A percentile compares a stretch with the other conserved stretches of the same genome.
Evolutionary conservation across 2,329 filamentous ascomycete genomes (phyloP).

Genomic region (Ustulina deusta): DNA sequence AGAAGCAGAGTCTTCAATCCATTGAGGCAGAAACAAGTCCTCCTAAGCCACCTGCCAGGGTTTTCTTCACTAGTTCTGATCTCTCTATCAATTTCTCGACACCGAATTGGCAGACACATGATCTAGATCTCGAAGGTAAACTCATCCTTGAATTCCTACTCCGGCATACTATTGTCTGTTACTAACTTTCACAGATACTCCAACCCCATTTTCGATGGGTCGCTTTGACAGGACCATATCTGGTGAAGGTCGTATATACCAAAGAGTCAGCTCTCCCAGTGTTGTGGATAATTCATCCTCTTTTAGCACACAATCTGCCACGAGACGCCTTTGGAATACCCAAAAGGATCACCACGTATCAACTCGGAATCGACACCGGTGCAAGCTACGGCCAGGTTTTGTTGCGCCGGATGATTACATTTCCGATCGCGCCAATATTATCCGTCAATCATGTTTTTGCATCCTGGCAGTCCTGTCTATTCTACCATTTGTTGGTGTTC

Average conservation of each 20-base stretch:
- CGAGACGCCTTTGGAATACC: neutral
- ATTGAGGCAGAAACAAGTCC: slow-evolving; percentile 11
- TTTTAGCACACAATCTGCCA: neutral
- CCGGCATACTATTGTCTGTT: neutral
- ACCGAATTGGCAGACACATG: neutral
- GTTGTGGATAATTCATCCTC: neutral
- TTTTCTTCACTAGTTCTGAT: slow-evolving; percentile 25
- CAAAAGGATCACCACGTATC: slow-evolving; percentile 1
- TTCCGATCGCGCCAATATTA: slow-evolving; percentile 47
- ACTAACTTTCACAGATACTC: slow-evolving; percentile 19
- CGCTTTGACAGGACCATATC: neutral
- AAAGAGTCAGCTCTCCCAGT: neutral
- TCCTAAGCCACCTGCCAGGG: slow-evolving; percentile 28
- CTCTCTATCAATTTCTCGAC: slow-evolving; percentile 34
- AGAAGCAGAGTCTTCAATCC: slow-evolving; percentile 33
- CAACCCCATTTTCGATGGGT: slow-evolving; percentile 9
- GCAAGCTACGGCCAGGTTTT: slow-evolving; percentile 14
- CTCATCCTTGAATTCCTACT: neutral
- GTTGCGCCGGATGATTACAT: slow-evolving; percentile 38
- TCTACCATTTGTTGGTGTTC: slow-evolving; percentile 61
- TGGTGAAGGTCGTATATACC: neutral
- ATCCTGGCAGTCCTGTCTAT: slow-evolving; percentile 55
- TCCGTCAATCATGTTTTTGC: slow-evolving; percentile 55
- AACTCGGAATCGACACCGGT: slow-evolving; percentile 5
- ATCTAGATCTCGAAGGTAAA: slow-evolving; percentile 16